Evolutionary conservation across 2,329 filamentous ascomycete species (phyloP), one percentile per base, ranked within the genome.

Genomic region (Fusarium equiseti): DNA sequence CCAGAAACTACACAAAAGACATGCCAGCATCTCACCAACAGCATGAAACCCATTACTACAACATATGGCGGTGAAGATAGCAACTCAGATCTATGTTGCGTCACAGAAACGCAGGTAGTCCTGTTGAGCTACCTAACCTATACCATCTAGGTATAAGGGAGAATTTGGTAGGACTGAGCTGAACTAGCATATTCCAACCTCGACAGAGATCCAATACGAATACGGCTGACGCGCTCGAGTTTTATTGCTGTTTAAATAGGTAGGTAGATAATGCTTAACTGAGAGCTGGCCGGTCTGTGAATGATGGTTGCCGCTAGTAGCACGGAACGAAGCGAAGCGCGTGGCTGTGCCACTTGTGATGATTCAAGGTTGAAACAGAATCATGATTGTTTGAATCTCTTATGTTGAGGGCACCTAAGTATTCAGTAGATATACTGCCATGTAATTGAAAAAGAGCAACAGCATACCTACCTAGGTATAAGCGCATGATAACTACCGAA

Each of bases 301-400:
- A 48, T 45, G 22, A 53, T 55, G 63, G 62, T 43, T 59, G 52
- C 53, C 53, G 16, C 49, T 56, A 66, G 44, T 35, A 59, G 12
- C 42, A 32, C 67, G 49, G 56, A 52, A 63, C 51, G 62, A 59
- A 63, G 52, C 49, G 67, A 65, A 29, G 63, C 29, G 54, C 22
- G 59, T 71, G 68, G 68, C 63, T 68, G 61, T 63, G 67, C 54
- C 51, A 43, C 50, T 32, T 38, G 43, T 31, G 29, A 42, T 43
- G 35, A 29, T 24, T 27, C 50, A 53, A 53, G 13, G 7, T 29
- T 27, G 18, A 35, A 40, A 52, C 18, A 26, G 8, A 52, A 20
- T 20, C 49, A n/a, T 27, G 35, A 53, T 42, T 13, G 26, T 15
- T 48, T 38, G 35, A 38, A 38, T n/a, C 35, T 7, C 35, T n/a